A percentile compares a stretch with the other conserved stretches of the same genome.
Conservation (phyloP, 176 grass and related monocot species). For the Tillandsia leiboldiana region DNA sequence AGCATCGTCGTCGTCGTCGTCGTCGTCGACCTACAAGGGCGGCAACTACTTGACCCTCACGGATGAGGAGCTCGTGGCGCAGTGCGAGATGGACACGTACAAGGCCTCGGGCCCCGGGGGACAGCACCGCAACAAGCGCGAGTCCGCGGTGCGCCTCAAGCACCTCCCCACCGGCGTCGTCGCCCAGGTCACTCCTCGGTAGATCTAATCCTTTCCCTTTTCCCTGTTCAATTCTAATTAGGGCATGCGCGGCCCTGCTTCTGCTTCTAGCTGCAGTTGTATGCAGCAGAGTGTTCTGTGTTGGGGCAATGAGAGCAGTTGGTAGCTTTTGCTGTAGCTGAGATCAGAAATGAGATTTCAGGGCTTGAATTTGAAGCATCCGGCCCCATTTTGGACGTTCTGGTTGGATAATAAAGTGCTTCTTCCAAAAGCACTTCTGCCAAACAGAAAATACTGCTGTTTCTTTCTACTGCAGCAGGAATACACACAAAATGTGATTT, state of each 20-base stretch:
- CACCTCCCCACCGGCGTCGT: conserved; percentile 81
- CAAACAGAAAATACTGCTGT: too few relatives aligned
- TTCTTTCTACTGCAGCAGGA: too few relatives aligned
- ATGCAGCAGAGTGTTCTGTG: not conserved
- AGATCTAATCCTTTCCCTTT: not conserved
- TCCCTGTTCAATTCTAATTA: not conserved
- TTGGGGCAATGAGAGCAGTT: not conserved
- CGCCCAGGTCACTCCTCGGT: conserved; percentile 44
- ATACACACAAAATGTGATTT: too few relatives aligned
- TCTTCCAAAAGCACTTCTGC: too few relatives aligned
- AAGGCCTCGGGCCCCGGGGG: conserved; percentile 84
- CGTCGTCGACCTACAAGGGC: conserved; percentile 8
- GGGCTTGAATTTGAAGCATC: too few relatives aligned
- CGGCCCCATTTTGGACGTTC: too few relatives aligned
- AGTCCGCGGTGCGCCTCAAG: conserved; percentile 64
- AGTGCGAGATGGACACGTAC: conserved; percentile 84
- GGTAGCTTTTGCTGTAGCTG: too few relatives aligned
- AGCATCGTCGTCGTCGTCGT: not conserved
- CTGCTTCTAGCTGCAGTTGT: too few relatives aligned
- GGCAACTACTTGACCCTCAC: conserved; percentile 47
- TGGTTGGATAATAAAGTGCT: too few relatives aligned
- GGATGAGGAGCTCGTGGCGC: conserved; percentile 71
- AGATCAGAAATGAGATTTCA: too few relatives aligned
- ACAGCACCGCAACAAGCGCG: conserved; percentile 97
- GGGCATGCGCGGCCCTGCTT: too few relatives aligned